These are phyloP conservation scores for Lactifluus rugatus DNA, from an alignment of 768 basidiomycete genomes.

Conservation along the genomic window DNA sequence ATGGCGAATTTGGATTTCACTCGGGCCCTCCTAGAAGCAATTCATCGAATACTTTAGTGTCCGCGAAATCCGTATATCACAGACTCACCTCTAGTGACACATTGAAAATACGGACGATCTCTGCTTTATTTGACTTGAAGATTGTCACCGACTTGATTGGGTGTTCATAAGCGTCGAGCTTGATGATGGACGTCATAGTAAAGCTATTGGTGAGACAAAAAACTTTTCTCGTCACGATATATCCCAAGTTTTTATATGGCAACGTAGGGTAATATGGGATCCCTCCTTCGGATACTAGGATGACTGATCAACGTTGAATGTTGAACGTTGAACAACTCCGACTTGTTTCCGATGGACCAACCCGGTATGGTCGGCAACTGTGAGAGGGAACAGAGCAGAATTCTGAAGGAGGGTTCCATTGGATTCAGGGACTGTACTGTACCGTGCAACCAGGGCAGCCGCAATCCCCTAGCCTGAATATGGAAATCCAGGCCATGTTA, in stretches of 20 bases:
- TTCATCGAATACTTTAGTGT: not conserved
- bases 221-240: not conserved
- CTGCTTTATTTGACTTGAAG: slow-evolving; percentile 46
- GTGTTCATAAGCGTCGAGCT: slow-evolving; percentile 26
- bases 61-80: not conserved
- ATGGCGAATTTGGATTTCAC: slow-evolving; percentile 40
- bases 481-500: too few relatives aligned
- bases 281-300: too few relatives aligned
- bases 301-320: too few relatives aligned
- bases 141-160: slow-evolving; percentile 47
- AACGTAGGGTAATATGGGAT: too few relatives aligned
- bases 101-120: slow-evolving; percentile 43
- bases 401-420: not conserved
- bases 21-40: slow-evolving; percentile 38
- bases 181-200: slow-evolving; percentile 5
- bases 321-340: too few relatives aligned
- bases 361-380: too few relatives aligned
- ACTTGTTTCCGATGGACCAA: too few relatives aligned
- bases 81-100: slow-evolving; percentile 40
- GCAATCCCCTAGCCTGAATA: too few relatives aligned
- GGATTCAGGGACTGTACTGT: not conserved
- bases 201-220: not conserved
- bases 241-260: not conserved
- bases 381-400: too few relatives aligned
- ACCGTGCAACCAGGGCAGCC: not conserved